Percentiles rank a stretch among this genome's conserved stretches.
Evolutionary conservation across 148 eudicot species (phyloP).

Genomic region (Diospyros kaki): DNA sequence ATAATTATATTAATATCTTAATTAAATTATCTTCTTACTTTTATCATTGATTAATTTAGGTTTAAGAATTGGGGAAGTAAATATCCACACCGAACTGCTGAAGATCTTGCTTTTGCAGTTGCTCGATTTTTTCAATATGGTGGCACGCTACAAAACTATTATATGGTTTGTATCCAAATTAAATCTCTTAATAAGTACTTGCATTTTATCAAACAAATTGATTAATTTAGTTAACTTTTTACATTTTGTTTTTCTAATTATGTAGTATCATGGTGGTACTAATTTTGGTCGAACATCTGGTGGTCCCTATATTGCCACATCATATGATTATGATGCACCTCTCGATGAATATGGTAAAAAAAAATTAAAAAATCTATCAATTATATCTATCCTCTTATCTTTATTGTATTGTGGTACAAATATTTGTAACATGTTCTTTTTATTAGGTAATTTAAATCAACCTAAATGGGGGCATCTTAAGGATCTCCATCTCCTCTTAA

Average conservation of each 20-base stretch:
- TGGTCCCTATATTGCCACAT: not conserved
- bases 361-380: too few species aligned
- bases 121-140: not conserved
- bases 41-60: not conserved
- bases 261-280: not conserved
- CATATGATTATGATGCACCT: not conserved
- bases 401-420: too few species aligned
- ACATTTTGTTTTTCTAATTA: not conserved
- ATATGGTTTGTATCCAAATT: not conserved
- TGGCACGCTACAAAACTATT: not conserved
- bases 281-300: not conserved
- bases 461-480: constrained; percentile 44
- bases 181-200: not conserved
- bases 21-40: not conserved
- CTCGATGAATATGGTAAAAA: not conserved
- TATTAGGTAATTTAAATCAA: constrained; percentile 25
- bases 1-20: too few species aligned
- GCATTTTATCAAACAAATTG: too few species aligned
- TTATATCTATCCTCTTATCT: not conserved
- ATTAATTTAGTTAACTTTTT: not conserved
- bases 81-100: not conserved
- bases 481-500: constrained; percentile 26
- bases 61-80: not conserved
- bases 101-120: not conserved
- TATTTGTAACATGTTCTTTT: not conserved